These are phyloP conservation scores for Beauveria sp. DNA, from an alignment of 2,329 filamentous ascomycete genomes.

Conservation along the genomic window DNA sequence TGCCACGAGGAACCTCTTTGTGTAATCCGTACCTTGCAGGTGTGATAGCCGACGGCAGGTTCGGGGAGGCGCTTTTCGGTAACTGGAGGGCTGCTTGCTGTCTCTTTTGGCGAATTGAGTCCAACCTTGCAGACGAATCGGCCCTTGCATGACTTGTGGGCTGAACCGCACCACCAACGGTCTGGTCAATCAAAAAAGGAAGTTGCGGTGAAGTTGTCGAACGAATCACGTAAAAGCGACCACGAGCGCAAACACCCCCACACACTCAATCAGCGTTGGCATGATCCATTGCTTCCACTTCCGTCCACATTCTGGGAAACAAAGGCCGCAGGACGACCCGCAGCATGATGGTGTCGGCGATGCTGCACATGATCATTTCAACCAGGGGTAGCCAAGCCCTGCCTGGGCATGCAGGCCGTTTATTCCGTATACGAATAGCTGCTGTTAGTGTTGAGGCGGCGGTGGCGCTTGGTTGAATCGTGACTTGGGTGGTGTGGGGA, in stretches of 20 bases:
- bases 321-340: not conserved
- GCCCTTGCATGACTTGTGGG: not conserved
- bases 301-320: not conserved
- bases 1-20: not conserved
- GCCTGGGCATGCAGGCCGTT: not conserved
- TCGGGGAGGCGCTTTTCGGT: not conserved
- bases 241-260: not conserved
- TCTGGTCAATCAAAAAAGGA: not conserved
- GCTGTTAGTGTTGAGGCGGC: conserved; percentile 1
- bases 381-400: not conserved
- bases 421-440: not conserved
- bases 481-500: conserved; percentile 3
- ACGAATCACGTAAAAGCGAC: not conserved
- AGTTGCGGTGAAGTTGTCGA: conserved; percentile 7
- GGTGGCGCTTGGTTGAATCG: conserved; percentile 9
- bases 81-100: not conserved
- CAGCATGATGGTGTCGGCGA: not conserved
- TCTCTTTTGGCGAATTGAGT: not conserved
- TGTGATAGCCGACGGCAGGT: not conserved
- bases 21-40: not conserved
- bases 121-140: not conserved
- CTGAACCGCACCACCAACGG: not conserved
- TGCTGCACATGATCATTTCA: conserved; percentile 9
- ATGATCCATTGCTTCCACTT: not conserved
- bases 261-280: not conserved